phyloP scores from a whole-genome alignment of 768 basidiomycete species.

The Termitomyces sp. region DNA sequence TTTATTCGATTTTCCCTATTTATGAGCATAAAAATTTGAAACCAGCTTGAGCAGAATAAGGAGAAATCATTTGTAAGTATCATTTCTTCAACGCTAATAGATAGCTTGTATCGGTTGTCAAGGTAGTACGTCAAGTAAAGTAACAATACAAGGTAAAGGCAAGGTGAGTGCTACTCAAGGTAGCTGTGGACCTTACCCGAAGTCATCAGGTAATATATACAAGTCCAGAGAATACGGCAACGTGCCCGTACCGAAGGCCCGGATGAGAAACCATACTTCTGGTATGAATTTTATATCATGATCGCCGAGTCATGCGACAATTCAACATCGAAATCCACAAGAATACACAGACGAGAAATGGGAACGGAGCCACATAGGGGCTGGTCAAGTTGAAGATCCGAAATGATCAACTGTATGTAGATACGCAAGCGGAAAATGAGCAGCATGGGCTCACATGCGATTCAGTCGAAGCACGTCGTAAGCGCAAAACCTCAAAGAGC shows the following conservation, averaged over 20 bases:
- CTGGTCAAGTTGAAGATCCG: too few relatives aligned
- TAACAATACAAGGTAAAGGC: background rate
- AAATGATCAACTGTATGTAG: too few relatives aligned
- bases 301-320: too few relatives aligned
- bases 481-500: too few relatives aligned
- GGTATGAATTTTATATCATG: too few relatives aligned
- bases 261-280: background rate
- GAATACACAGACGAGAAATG: too few relatives aligned
- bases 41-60: background rate
- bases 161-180: too few relatives aligned
- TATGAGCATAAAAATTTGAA: background rate
- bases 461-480: too few relatives aligned
- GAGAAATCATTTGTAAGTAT: background rate
- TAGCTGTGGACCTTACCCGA: background rate
- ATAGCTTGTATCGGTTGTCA: background rate
- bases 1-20: background rate
- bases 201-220: background rate
- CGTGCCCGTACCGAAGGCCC: background rate
- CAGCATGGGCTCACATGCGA: too few relatives aligned
- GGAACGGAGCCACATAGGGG: too few relatives aligned
- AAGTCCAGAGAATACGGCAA: background rate
- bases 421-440: too few relatives aligned
- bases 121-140: background rate
- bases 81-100: background rate
- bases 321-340: too few relatives aligned